Evolutionary conservation across 139 green algal species (phyloP), one percentile per base, ranked within the genome.

Genomic region (Tetradesmus lagerheimii): DNA sequence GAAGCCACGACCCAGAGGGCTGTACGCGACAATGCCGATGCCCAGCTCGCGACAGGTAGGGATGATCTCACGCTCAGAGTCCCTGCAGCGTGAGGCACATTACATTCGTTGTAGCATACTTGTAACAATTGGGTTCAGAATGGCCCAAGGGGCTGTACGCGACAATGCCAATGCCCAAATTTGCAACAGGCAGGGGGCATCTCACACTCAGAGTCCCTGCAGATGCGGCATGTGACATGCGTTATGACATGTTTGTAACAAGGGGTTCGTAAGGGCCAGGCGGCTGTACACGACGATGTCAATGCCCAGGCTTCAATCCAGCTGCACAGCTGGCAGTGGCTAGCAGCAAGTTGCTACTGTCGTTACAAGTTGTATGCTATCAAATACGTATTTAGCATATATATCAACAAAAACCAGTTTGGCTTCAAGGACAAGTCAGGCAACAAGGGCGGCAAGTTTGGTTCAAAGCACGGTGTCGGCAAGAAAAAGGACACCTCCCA

Each of bases 161-260:
- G 16, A 96, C 86, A 31, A 97, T 93, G 29, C 94, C 95, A 35
- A 97, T 95, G 71, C 95, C 95, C 43, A 97, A 92, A n/a, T 93
- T 96, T 95, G 9, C 94, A 66, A 67, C 91, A 95, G 8, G 81
- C 78, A 2, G 94, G 94, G 1, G 96, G 67, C 14, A 97, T 85
- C 29, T 96, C 94, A 8, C 29, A 8, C 91, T 97, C 95, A 23
- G 62, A 80, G 71, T 96, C 93, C 27, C 66, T 77, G 66, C 35
- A 82, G 12, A 23, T 25, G 18, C 66, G 14, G 66, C 66, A 38
- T 27, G 23, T 29, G 50, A 25, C 50, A 64, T 64, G 50, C 50
- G 50, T 50, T 50, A 50, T 50, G 8, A 4, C 43, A 50, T 50
- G 4, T 50, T 8, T 50, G 4, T 50, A 8, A n/a, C n/a, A n/a